Evolutionary conservation across 1,284 basidiomycete species (phyloP).

Genomic region (Tetrapyrgos nigripes): DNA sequence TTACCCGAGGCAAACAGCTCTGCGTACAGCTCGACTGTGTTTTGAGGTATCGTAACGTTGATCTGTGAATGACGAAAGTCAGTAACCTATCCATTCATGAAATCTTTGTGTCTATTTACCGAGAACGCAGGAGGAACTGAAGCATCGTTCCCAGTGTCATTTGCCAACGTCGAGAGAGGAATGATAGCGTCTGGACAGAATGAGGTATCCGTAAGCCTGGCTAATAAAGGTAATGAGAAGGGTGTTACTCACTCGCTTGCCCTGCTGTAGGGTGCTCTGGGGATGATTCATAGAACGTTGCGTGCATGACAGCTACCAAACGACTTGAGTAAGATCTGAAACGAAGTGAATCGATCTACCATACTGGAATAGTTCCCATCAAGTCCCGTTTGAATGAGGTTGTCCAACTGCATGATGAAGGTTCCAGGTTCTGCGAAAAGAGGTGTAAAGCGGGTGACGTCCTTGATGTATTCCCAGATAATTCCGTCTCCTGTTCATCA

Average conservation of each 20-base stretch:
- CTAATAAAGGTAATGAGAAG: neutral
- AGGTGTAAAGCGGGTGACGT: slow-evolving; percentile 75
- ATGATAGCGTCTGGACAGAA: slow-evolving; percentile 47
- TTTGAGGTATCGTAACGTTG: slow-evolving; percentile 72
- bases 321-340: neutral
- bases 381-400: slow-evolving; percentile 60
- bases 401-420: slow-evolving; percentile 77
- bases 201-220: neutral
- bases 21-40: slow-evolving; percentile 71
- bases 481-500: slow-evolving; percentile 66
- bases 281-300: slow-evolving; percentile 74
- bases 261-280: slow-evolving; percentile 58
- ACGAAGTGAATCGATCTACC: slow-evolving; percentile 16
- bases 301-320: slow-evolving; percentile 63
- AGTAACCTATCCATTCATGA: neutral
- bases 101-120: slow-evolving; percentile 44
- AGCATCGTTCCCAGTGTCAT: slow-evolving; percentile 66
- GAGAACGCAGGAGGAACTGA: slow-evolving; percentile 78
- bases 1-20: slow-evolving; percentile 80
- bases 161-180: slow-evolving; percentile 67
- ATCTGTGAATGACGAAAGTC: slow-evolving; percentile 44
- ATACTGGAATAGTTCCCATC: slow-evolving; percentile 75
- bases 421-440: slow-evolving; percentile 70
- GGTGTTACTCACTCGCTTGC: slow-evolving; percentile 56
- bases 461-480: slow-evolving; percentile 81